These are phyloP conservation scores for Cladophialophora carrionii DNA, from an alignment of 2,329 filamentous ascomycete species.

Conservation along the genomic window DNA sequence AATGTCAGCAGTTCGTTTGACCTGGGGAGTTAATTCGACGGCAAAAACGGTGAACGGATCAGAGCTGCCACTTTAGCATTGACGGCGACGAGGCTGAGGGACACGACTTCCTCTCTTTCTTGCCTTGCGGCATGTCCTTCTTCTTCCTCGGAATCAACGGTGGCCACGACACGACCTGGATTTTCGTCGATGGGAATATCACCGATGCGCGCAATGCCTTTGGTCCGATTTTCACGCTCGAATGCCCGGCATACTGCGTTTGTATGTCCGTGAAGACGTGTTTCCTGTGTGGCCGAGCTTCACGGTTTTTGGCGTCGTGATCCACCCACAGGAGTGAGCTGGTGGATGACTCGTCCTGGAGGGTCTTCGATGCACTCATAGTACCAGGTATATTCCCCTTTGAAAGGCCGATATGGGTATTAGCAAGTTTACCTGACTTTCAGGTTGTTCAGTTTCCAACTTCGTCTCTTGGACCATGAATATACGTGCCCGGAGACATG, in stretches of 20 bases:
- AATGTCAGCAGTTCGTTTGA: slow-evolving; percentile 7
- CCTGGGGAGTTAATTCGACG: slow-evolving; percentile 2
- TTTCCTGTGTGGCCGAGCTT: slow-evolving; percentile 9
- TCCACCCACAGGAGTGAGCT: slow-evolving; percentile 9
- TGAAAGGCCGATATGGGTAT: neutral
- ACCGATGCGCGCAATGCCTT: neutral
- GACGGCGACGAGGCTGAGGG: neutral
- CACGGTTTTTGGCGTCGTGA: slow-evolving; percentile 10
- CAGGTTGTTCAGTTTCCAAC: neutral
- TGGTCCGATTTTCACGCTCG: neutral
- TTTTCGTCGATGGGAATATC: neutral
- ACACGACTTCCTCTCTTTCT: neutral
- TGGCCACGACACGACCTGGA: neutral
- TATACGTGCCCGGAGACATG: neutral
- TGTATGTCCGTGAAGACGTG: slow-evolving; percentile 17
- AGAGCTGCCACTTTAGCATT: slow-evolving; percentile 2
- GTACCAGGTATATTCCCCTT: neutral
- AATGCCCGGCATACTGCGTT: slow-evolving; percentile 6
- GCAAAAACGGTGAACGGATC: slow-evolving; percentile 2
- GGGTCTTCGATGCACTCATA: neutral
- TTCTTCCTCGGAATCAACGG: neutral
- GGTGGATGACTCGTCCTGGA: neutral
- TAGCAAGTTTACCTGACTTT: neutral
- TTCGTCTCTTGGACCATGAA: neutral
- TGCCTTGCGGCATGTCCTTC: neutral